Conservation (phyloP, 352 stramenopile species). For the Phytopythium oedochilum region DNA sequence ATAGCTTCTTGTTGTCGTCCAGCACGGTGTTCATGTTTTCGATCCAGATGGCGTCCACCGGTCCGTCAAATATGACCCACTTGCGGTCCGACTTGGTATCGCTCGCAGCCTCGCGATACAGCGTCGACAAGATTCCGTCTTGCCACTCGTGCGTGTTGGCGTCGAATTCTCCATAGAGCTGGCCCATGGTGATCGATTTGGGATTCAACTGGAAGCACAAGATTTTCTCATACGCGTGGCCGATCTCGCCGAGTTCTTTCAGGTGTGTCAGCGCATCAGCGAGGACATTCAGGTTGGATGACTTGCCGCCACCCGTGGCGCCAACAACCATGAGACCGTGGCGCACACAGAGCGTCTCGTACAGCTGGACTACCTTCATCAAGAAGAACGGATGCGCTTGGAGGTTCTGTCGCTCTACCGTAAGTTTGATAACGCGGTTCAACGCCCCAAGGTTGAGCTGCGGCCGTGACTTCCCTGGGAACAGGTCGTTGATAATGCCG, state of each 20-base stretch:
- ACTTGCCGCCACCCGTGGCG: conserved; percentile 89
- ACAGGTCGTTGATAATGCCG: conserved; percentile 94
- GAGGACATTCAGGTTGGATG: conserved; percentile 87
- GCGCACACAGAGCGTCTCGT: conserved; percentile 92
- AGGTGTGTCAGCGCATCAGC: conserved; percentile 88
- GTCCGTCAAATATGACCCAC: conserved; percentile 94
- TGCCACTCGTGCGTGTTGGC: conserved; percentile 95
- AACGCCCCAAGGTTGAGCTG: conserved; percentile 86
- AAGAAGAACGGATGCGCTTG: conserved; percentile 91
- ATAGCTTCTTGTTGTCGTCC: conserved; percentile 96
- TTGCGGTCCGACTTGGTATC: conserved; percentile 89
- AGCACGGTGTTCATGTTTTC: conserved; percentile 97
- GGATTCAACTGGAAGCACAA: conserved; percentile 92
- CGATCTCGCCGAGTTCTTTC: conserved; percentile 61
- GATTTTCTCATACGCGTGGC: conserved; percentile 88
- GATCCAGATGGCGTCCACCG: conserved; percentile 95
- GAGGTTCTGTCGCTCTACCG: conserved; percentile 76
- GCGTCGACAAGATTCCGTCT: conserved; percentile 93
- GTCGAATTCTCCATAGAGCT: conserved; percentile 95
- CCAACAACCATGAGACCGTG: conserved; percentile 97
- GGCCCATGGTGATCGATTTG: conserved; percentile 94
- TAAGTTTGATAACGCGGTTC: conserved; percentile 87
- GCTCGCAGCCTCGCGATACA: conserved; percentile 88
- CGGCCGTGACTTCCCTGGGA: conserved; percentile 88
- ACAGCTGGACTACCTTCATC: conserved; percentile 94